Conservation (phyloP, 2,329 filamentous ascomycete species). For the Calycina herbarum region DNA sequence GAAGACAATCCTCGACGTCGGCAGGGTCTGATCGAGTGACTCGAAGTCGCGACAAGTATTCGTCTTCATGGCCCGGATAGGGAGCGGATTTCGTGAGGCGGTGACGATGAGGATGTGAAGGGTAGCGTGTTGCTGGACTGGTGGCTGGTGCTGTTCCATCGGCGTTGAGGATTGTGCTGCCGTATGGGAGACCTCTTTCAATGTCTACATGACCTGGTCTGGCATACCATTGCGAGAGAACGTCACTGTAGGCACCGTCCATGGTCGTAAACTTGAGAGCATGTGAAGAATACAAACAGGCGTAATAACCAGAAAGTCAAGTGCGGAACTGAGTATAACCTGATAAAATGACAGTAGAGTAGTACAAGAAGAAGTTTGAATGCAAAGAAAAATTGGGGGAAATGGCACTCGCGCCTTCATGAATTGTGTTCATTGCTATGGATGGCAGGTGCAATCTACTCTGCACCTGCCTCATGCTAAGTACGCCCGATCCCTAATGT, state of each 20-base stretch:
- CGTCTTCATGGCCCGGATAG: background rate
- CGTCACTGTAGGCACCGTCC: background rate
- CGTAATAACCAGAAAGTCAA: background rate
- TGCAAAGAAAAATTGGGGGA: background rate
- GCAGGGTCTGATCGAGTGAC: background rate
- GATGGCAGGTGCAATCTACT: conserved; percentile 3
- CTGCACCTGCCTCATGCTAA: background rate
- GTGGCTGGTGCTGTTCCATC: background rate
- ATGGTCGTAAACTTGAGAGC: background rate
- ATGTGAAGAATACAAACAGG: background rate
- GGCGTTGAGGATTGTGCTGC: background rate
- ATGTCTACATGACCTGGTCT: background rate
- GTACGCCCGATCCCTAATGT: background rate
- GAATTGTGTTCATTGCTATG: conserved; percentile 3
- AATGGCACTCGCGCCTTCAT: background rate
- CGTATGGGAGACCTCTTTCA: background rate
- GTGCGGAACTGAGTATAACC: background rate
- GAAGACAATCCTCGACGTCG: background rate
- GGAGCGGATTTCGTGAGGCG: background rate
- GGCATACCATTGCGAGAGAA: background rate
- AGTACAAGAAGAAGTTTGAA: background rate
- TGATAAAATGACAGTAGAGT: background rate
- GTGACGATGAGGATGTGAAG: background rate
- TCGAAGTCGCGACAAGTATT: background rate
- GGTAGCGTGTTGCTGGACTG: background rate